Evolutionary conservation across 257 asterid species (phyloP), one percentile per base, ranked within the genome.

Genomic region (Echites panduratus): DNA sequence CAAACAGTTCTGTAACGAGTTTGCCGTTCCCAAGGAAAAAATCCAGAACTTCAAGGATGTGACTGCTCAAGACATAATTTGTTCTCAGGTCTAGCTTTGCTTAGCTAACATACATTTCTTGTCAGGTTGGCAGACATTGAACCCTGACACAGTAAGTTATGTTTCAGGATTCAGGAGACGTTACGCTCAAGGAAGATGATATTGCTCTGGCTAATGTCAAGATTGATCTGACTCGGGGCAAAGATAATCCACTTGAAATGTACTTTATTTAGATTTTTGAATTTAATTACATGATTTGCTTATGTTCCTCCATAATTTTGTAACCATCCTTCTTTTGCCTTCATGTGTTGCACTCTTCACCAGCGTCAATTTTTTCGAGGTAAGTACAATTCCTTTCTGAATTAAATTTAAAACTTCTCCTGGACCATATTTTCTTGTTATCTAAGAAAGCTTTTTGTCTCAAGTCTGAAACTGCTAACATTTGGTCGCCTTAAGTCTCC

Each of bases 311-410:
- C 27, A 7, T 54, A 4, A 71, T 66, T 26, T 72, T 79, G 73
- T 74, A 83, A 78, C 50, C 73, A 17, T 57, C 66, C 50, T 68
- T 75, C 59, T 73, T 77, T 70, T 70, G 70, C 67, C 73, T 63
- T 68, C 83, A 45, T 70, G 79, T 75, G 76, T 69, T 38, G 63
- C 71, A 27, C 26, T 53, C 82, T 63, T 48, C 82, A 40, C 79
- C 96, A 93, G 97, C 84, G 83, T 93, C 88, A 82, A 79, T 56
- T 93, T 93, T 82, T 93, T 87, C 85, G 53, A 89, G 98, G n/a
- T n/a, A n/a, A n/a, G n/a, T n/a, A n/a, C n/a, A n/a, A n/a, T n/a
- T n/a, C n/a, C n/a, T n/a, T n/a, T n/a, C n/a, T n/a, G n/a, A n/a
- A n/a, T n/a, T n/a, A n/a, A n/a, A 97, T 93, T 86, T 41, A 53